phyloP scores from a whole-genome alignment of 306 rosid genomes.

The Castanea mollissima region DNA sequence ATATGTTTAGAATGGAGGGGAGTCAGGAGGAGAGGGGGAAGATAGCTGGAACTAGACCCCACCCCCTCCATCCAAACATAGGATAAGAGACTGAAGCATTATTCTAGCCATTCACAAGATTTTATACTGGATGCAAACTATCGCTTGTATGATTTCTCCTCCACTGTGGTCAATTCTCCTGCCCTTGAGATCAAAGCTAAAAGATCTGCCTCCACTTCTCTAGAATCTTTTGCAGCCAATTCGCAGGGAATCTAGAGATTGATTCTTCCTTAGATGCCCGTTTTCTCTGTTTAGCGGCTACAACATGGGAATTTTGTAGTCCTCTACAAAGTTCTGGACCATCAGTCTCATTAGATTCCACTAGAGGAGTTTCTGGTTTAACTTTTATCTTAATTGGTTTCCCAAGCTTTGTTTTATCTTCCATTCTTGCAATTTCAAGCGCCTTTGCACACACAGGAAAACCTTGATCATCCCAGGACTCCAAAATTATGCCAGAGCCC shows the following conservation, averaged over 20 bases:
- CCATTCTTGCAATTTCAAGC: slow-evolving; percentile 69
- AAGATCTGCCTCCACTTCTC: slow-evolving; percentile 32
- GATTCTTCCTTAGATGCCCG: slow-evolving; percentile 18
- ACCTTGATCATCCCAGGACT: slow-evolving; percentile 83
- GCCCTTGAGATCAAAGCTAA: slow-evolving; percentile 15
- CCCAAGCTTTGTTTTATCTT: slow-evolving; percentile 81
- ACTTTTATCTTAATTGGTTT: slow-evolving; percentile 87
- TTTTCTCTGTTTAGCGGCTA: slow-evolving; percentile 28
- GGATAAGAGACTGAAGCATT: too few species aligned
- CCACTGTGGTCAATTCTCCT: neutral
- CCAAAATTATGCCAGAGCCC: slow-evolving; percentile 89
- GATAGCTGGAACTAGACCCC: too few species aligned
- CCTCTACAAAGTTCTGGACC: slow-evolving; percentile 20
- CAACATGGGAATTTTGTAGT: slow-evolving; percentile 18
- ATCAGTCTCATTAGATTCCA: slow-evolving; percentile 27
- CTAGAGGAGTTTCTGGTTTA: slow-evolving; percentile 45
- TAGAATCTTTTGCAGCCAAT: slow-evolving; percentile 34
- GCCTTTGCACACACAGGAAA: slow-evolving; percentile 83
- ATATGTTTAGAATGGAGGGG: too few species aligned
- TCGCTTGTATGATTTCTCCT: neutral
- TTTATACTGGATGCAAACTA: neutral
- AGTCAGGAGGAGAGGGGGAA: too few species aligned
- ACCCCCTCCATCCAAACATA: too few species aligned
- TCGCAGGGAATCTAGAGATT: slow-evolving; percentile 11
- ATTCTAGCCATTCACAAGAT: neutral